Percentiles rank a stretch among this genome's conserved stretches.
Evolutionary conservation across 495 filamentous ascomycete genomes (phyloP).

Genomic region (Penicillium daleae): DNA sequence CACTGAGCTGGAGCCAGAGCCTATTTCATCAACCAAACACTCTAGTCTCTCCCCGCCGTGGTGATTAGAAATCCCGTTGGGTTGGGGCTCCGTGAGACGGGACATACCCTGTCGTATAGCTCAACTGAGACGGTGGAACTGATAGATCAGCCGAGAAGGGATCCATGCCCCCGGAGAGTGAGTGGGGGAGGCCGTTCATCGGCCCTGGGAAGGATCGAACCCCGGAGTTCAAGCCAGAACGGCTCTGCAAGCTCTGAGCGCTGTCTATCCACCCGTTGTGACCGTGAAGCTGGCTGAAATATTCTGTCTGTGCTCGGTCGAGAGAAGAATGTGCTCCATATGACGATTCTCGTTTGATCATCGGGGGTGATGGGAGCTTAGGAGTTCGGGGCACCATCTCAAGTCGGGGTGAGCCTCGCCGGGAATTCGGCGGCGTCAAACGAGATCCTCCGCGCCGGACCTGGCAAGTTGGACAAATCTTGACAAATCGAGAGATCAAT

Average conservation of each 20-base stretch:
- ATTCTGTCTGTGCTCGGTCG: slow-evolving; percentile 41
- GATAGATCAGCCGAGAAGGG: slow-evolving; percentile 39
- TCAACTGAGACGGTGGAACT: slow-evolving; percentile 37
- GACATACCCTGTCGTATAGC: slow-evolving; percentile 39
- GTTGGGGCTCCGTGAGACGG: slow-evolving; percentile 32
- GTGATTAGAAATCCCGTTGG: slow-evolving; percentile 34
- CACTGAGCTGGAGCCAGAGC: background rate
- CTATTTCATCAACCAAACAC: no score
- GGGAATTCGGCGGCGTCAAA: slow-evolving; percentile 50
- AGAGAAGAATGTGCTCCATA: slow-evolving; percentile 27
- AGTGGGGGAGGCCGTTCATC: slow-evolving; percentile 32
- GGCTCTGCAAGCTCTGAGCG: slow-evolving; percentile 31
- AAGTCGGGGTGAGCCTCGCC: slow-evolving; percentile 45
- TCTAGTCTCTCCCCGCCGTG: no score
- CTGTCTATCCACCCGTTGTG: slow-evolving; percentile 35
- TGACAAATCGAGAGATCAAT: slow-evolving; percentile 61
- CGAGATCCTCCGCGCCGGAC: slow-evolving; percentile 51
- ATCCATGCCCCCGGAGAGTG: slow-evolving; percentile 37
- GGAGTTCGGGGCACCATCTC: slow-evolving; percentile 44
- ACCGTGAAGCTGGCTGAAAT: slow-evolving; percentile 34
- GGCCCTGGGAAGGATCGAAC: slow-evolving; percentile 33
- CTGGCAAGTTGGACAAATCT: slow-evolving; percentile 58
- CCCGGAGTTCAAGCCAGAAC: slow-evolving; percentile 24
- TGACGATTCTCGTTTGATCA: slow-evolving; percentile 41
- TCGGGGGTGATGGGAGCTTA: slow-evolving; percentile 46